A percentile compares a stretch with the other conserved stretches of the same genome.
Evolutionary conservation across 2,329 filamentous ascomycete species (phyloP).

Genomic region (Pseudopithomyces chartarum): DNA sequence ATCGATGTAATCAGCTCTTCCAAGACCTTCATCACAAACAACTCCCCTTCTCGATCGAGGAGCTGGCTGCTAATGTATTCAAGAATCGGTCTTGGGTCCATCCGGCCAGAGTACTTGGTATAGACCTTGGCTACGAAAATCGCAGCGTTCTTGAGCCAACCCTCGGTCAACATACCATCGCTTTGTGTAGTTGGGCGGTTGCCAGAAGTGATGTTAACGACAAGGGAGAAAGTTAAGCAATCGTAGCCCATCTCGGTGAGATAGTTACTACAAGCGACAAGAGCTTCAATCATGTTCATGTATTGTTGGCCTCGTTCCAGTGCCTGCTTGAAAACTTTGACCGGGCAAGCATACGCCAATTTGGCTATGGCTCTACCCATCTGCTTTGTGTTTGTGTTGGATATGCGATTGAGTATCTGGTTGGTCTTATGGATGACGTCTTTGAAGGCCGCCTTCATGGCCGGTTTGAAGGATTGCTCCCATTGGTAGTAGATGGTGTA

Average conservation of each 20-base stretch:
- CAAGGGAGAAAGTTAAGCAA: constrained; percentile 87
- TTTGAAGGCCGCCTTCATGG: constrained; percentile 79
- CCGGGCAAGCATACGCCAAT: constrained; percentile 87
- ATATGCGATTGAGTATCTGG: constrained; percentile 85
- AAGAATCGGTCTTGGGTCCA: constrained; percentile 83
- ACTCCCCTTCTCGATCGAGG: constrained; percentile 72
- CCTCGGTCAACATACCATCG: constrained; percentile 77
- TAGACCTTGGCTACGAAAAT: constrained; percentile 92
- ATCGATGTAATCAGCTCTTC: constrained; percentile 90
- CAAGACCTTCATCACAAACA: constrained; percentile 88
- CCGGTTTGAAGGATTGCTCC: constrained; percentile 64
- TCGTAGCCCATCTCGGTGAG: constrained; percentile 94
- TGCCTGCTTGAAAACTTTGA: constrained; percentile 87
- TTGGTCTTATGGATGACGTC: constrained; percentile 78
- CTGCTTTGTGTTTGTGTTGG: constrained; percentile 80
- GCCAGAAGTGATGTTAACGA: constrained; percentile 69
- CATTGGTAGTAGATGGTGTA: constrained; percentile 94
- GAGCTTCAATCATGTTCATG: constrained; percentile 90
- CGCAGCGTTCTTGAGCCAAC: constrained; percentile 88
- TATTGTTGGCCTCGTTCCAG: constrained; percentile 92
- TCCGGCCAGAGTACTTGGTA: constrained; percentile 74
- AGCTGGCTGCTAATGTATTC: constrained; percentile 90
- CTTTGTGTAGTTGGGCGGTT: constrained; percentile 64
- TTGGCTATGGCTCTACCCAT: constrained; percentile 92
- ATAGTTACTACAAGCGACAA: constrained; percentile 92